Evolutionary conservation across 2,329 filamentous ascomycete genomes (phyloP).

Genomic region (Diaporthe sp.): DNA sequence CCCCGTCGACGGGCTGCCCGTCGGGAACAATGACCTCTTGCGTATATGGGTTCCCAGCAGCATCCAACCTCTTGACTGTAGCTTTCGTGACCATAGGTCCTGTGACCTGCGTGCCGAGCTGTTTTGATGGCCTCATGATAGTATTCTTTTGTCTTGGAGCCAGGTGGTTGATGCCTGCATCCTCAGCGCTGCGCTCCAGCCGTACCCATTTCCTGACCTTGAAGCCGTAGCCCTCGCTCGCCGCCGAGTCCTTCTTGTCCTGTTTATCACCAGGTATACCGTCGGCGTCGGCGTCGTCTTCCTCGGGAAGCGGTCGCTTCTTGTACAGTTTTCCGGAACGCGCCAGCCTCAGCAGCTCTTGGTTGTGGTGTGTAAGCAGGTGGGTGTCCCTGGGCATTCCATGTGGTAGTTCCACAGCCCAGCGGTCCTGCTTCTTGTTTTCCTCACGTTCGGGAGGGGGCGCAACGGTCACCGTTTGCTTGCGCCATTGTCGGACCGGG

Average conservation of each 20-base stretch:
- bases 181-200: slow-evolving; percentile 72
- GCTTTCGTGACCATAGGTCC: slow-evolving; percentile 79
- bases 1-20: slow-evolving; percentile 84
- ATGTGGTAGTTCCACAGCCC: slow-evolving; percentile 81
- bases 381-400: slow-evolving; percentile 90
- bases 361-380: slow-evolving; percentile 82
- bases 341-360: slow-evolving; percentile 85
- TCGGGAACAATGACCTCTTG: slow-evolving; percentile 87
- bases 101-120: slow-evolving; percentile 58
- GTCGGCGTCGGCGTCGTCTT: slow-evolving; percentile 70
- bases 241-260: slow-evolving; percentile 77
- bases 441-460: slow-evolving; percentile 76
- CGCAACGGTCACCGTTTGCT: slow-evolving; percentile 77
- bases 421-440: slow-evolving; percentile 74
- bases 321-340: slow-evolving; percentile 84
- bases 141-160: slow-evolving; percentile 74
- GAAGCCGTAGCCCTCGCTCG: slow-evolving; percentile 70
- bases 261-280: slow-evolving; percentile 61
- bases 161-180: slow-evolving; percentile 71
- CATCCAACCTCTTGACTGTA: slow-evolving; percentile 83
- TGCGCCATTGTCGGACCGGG: slow-evolving; percentile 91
- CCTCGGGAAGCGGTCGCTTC: slow-evolving; percentile 78
- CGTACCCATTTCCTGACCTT: slow-evolving; percentile 73
- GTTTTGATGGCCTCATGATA: slow-evolving; percentile 68
- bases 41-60: slow-evolving; percentile 84